Evolutionary conservation across 768 basidiomycete genomes (phyloP).

Genomic region (Atractiella rhizophila): DNA sequence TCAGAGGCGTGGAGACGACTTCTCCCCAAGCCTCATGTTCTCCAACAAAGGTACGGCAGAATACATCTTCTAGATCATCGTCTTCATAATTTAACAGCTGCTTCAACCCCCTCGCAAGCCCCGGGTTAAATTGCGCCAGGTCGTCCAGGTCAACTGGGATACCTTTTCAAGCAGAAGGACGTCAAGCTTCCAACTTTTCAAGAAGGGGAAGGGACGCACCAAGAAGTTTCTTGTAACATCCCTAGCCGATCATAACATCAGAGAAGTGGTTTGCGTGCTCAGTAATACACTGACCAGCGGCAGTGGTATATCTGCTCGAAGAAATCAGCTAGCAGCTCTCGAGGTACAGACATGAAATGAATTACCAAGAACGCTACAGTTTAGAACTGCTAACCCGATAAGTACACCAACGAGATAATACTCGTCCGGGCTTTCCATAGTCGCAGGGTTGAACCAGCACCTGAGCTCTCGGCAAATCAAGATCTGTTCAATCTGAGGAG

Average conservation of each 20-base stretch:
- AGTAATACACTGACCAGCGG: too few relatives aligned
- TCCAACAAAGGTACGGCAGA: constrained; percentile 9
- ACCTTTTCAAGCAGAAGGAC: too few relatives aligned
- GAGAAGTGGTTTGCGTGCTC: too few relatives aligned
- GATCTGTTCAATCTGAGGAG: too few relatives aligned
- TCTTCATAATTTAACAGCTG: constrained; percentile 63
- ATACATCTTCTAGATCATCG: constrained; percentile 32
- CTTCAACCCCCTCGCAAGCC: constrained; percentile 39
- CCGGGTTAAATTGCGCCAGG: constrained; percentile 43
- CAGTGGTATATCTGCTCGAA: too few relatives aligned
- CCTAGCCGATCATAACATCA: too few relatives aligned
- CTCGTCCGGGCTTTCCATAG: constrained; percentile 50
- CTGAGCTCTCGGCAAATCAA: too few relatives aligned
- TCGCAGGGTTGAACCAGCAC: constrained; percentile 42
- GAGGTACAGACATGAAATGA: too few relatives aligned
- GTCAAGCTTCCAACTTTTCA: too few relatives aligned
- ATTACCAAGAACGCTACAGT: constrained; percentile 48
- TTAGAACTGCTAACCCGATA: constrained; percentile 53
- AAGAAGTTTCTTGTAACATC: constrained; percentile 56
- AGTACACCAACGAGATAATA: constrained; percentile 62
- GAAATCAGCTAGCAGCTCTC: too few relatives aligned
- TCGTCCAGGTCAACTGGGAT: constrained; percentile 37
- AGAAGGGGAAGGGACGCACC: too few relatives aligned
- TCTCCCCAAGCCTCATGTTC: constrained; percentile 32
- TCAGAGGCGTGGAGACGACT: constrained; percentile 39